Evolutionary conservation across 495 filamentous ascomycete genomes (phyloP).

Genomic region (Aspergillus cavernicola): DNA sequence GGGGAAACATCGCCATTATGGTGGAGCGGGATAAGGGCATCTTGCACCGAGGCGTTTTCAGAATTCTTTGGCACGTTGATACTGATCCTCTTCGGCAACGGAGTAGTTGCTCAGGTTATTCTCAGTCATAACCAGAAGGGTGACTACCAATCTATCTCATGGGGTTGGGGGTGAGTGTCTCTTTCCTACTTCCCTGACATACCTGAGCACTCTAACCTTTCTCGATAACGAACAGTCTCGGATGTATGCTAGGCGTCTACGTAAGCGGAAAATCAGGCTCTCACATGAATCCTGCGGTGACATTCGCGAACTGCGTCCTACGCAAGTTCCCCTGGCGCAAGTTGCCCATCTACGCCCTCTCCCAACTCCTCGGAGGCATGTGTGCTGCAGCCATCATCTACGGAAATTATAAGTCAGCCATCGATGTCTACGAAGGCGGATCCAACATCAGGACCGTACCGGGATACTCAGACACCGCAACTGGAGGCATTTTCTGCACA

Average conservation of each 20-base stretch:
- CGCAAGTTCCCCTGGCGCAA: slow-evolving; percentile 60
- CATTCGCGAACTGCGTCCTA: slow-evolving; percentile 59
- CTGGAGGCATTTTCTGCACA: slow-evolving; percentile 63
- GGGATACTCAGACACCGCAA: slow-evolving; percentile 50
- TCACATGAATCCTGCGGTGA: slow-evolving; percentile 64
- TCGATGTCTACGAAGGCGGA: slow-evolving; percentile 55
- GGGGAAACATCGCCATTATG: slow-evolving; percentile 21
- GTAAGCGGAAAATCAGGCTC: slow-evolving; percentile 54
- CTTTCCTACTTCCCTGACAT: background rate
- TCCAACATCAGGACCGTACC: slow-evolving; percentile 53
- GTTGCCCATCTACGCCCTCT: slow-evolving; percentile 49
- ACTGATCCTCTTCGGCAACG: slow-evolving; percentile 61
- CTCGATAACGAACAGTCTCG: slow-evolving; percentile 28
- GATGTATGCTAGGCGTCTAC: slow-evolving; percentile 67
- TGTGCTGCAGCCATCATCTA: slow-evolving; percentile 52
- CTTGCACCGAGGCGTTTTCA: slow-evolving; percentile 52
- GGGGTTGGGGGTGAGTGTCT: slow-evolving; percentile 56
- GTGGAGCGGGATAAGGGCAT: slow-evolving; percentile 46
- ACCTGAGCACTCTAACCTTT: slow-evolving; percentile 3
- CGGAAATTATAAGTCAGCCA: slow-evolving; percentile 52
- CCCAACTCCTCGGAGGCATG: slow-evolving; percentile 55
- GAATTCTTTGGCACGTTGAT: slow-evolving; percentile 66
- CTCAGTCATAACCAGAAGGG: slow-evolving; percentile 50
- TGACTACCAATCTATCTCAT: slow-evolving; percentile 57
- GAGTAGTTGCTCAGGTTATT: slow-evolving; percentile 56